Evolutionary conservation across 2,329 filamentous ascomycete genomes (phyloP), one percentile per base, ranked within the genome.

Genomic region (Cladosporium sp.): DNA sequence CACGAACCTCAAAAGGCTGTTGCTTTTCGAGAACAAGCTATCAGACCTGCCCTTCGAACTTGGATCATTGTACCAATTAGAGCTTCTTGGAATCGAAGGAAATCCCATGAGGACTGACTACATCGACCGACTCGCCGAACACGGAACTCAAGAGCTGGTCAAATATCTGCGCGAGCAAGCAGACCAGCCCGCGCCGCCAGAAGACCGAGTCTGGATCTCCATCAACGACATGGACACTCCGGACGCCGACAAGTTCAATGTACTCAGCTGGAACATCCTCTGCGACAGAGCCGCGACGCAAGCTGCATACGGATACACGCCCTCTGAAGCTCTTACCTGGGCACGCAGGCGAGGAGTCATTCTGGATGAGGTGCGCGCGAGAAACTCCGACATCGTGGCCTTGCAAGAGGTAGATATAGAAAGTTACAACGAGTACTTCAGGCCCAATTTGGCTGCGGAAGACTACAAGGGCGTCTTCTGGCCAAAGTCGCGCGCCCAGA

Each of bases 401-500:
- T 75, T 99, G 40, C 93, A 99, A 67, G 93, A 99, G 68, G 88
- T 97, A 36, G 92, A 95, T 48, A 85, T 86, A 49, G 89, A 95
- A 62, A 92, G 87, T 48, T 96, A 95, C 73, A 87, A 95, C 65
- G 88, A 92, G 54, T 95, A 86, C 63, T 93, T 97, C 73, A 84
- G 87, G 54, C 86, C 88, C n/a, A 83, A 89, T 54, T 78, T 99
- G 52, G 89, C 89, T 2, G 85, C 89, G 60, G 79, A 86, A 61
- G 90, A 92, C 58, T 99, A 97, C 79, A 95, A 90, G 72, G 92
- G 93, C 19, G 85, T 96, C 3, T 95, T 92, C 66, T 96, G 87
- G 81, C 89, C 91, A 39, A 92, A 95, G 68, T 86, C 88, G 37
- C 83, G 93, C 64, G 88, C 91, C 30, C 88, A 87, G 71, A 96